Evolutionary conservation across 169 alveolate species (phyloP), one percentile per base, ranked within the genome.

Genomic region (Plasmodium coatneyi): DNA sequence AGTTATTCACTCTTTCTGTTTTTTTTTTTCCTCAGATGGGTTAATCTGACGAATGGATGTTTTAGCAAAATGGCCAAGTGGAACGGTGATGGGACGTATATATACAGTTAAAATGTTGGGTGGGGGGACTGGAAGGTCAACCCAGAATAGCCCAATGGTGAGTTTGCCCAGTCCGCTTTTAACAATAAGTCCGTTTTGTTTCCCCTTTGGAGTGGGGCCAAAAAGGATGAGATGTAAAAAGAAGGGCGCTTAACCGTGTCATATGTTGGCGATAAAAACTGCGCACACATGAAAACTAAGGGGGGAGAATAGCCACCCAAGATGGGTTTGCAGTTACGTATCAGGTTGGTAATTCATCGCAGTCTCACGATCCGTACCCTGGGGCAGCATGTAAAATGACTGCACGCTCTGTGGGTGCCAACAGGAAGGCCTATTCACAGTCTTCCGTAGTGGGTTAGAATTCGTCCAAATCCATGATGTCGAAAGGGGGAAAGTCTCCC

Each of bases 401-500:
- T 49, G 60, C 6, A 49, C 60, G 22, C 60, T 49, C 9, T 16
- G 25, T 49, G 60, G 19, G 60, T 12, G 60, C 25, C 5, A 66
- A 66, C 5, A 4, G 22, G 22, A 25, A 66, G 76, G 76, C 30
- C 22, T 60, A 1, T 10, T 66, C 76, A 28, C 34, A 22, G 19
- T 25, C 14, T 25, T 28, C 6, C n/a, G 2, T 66, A 56, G 43
- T 32, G 71, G 22, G 3, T 84, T 32, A 84, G 19, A 84, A 84
- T 19, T 96, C 97, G 5, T 95, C 96, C 43, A 96, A 95, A 52
- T 97, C 96, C 95, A 97, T 97, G 19, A 97, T 98, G 93, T 97
- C 98, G 72, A 97, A 82, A 30, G 97, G 97, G 25, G 99, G 99
- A 82, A 93, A 98, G 93, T 97, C 97, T 6, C 99, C 99, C 34